Evolutionary conservation across 2,329 filamentous ascomycete genomes (phyloP).

Genomic region (Cladophialophora psammophila): DNA sequence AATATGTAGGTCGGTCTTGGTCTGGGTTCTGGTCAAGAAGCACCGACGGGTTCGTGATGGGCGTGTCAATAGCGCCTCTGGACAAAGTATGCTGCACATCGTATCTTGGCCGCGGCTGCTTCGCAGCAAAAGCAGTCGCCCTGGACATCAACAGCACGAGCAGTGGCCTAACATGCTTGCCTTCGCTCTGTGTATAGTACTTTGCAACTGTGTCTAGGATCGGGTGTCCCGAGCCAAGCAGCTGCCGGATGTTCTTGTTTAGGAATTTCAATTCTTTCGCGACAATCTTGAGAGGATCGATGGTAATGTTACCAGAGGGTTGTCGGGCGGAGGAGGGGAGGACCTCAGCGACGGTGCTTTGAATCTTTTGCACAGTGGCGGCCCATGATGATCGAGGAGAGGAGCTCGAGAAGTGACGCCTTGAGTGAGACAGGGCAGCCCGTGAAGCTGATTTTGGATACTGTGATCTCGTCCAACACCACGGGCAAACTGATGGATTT

Average conservation of each 20-base stretch:
- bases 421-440: slow-evolving; percentile 12
- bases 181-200: slow-evolving; percentile 96
- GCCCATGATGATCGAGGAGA: slow-evolving; percentile 44
- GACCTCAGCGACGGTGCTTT: slow-evolving; percentile 54
- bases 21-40: slow-evolving; percentile 85
- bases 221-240: slow-evolving; percentile 93
- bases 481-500: slow-evolving; percentile 27
- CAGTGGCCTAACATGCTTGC: slow-evolving; percentile 93
- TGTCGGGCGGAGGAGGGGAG: slow-evolving; percentile 45
- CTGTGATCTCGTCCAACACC: slow-evolving; percentile 32
- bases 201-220: slow-evolving; percentile 94
- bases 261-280: slow-evolving; percentile 97
- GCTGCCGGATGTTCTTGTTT: slow-evolving; percentile 88
- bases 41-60: slow-evolving; percentile 67
- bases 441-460: slow-evolving; percentile 5
- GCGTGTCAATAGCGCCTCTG: slow-evolving; percentile 60
- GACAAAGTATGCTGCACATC: slow-evolving; percentile 42
- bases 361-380: slow-evolving; percentile 61
- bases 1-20: slow-evolving; percentile 36
- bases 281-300: slow-evolving; percentile 88
- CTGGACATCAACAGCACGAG: slow-evolving; percentile 96
- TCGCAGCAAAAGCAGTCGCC: slow-evolving; percentile 84
- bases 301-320: slow-evolving; percentile 66
- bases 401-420: slow-evolving; percentile 32
- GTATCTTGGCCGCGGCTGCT: slow-evolving; percentile 58